These are phyloP conservation scores for Pueraria montana DNA, from an alignment of 306 rosid genomes.

Conservation along the genomic window DNA sequence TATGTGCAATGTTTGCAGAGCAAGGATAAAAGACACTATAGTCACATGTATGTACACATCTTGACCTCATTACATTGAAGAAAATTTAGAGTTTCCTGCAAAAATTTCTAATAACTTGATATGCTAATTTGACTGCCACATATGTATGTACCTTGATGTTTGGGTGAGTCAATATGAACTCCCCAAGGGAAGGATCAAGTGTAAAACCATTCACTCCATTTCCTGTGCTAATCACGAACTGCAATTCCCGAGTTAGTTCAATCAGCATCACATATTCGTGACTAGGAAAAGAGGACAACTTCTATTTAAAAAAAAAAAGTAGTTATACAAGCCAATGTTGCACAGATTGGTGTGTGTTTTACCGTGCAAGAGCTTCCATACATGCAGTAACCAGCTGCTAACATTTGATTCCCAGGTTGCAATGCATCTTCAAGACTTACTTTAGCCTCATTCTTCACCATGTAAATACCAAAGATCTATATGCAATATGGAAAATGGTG, in stretches of 20 bases:
- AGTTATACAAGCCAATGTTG: neutral
- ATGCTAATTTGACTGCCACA: constrained; percentile 13
- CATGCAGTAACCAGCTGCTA: constrained; percentile 99
- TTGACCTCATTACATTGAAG: neutral
- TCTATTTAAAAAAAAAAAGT: neutral
- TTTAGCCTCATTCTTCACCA: constrained; percentile 58
- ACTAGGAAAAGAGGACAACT: neutral
- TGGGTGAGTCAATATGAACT: constrained; percentile 97
- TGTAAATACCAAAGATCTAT: constrained; percentile 91
- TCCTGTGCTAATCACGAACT: constrained; percentile 92
- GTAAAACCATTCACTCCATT: constrained; percentile 91
- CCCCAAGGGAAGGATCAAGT: constrained; percentile 96
- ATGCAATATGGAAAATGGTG: constrained; percentile 35
- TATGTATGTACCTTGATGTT: constrained; percentile 74
- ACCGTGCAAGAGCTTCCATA: constrained; percentile 99
- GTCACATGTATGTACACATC: neutral
- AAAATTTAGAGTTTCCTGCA: neutral
- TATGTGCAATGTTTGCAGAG: neutral
- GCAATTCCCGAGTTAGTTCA: constrained; percentile 39
- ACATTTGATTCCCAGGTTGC: constrained; percentile 80
- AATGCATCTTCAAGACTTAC: constrained; percentile 71
- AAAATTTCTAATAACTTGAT: neutral
- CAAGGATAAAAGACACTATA: neutral
- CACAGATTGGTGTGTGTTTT: constrained; percentile 36
- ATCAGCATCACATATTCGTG: constrained; percentile 27